Evolutionary conservation across 208 protist species (phyloP).

Genomic region (Lotmaria passim): DNA sequence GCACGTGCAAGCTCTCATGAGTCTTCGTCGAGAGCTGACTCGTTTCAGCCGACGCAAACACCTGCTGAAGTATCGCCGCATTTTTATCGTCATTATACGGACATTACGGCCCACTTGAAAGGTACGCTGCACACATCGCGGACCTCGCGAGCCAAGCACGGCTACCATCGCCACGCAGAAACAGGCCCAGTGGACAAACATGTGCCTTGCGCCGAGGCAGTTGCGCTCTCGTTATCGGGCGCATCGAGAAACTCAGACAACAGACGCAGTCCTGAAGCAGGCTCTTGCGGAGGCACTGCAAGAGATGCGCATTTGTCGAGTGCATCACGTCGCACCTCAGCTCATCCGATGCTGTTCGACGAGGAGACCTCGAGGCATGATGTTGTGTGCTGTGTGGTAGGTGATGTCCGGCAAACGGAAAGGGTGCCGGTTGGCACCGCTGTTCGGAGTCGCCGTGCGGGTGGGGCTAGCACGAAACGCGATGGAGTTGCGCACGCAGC

Average conservation of each 20-base stretch:
- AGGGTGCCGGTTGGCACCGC: background rate
- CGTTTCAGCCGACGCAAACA: background rate
- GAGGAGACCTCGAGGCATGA: background rate
- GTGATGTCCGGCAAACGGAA: too few relatives aligned
- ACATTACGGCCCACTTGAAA: background rate
- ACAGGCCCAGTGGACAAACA: background rate
- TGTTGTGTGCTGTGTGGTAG: background rate
- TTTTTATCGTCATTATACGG: background rate
- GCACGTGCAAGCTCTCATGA: too few relatives aligned
- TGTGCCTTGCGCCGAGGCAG: too few relatives aligned
- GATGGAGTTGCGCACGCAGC: too few relatives aligned
- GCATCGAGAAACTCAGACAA: too few relatives aligned
- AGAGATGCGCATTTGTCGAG: background rate
- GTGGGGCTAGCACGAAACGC: background rate
- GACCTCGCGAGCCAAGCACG: background rate
- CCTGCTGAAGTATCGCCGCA: too few relatives aligned
- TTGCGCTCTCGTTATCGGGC: too few relatives aligned
- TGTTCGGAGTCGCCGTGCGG: conserved; percentile 23
- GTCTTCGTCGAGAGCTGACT: background rate
- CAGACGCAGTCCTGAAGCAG: too few relatives aligned
- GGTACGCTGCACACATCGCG: background rate
- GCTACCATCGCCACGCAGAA: background rate
- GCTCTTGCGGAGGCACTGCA: too few relatives aligned
- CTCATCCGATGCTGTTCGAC: background rate
- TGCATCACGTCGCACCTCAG: background rate